Evolutionary conservation across 2,329 filamentous ascomycete species (phyloP), one percentile per base, ranked within the genome.

Genomic region (Incumbomyces lentus): DNA sequence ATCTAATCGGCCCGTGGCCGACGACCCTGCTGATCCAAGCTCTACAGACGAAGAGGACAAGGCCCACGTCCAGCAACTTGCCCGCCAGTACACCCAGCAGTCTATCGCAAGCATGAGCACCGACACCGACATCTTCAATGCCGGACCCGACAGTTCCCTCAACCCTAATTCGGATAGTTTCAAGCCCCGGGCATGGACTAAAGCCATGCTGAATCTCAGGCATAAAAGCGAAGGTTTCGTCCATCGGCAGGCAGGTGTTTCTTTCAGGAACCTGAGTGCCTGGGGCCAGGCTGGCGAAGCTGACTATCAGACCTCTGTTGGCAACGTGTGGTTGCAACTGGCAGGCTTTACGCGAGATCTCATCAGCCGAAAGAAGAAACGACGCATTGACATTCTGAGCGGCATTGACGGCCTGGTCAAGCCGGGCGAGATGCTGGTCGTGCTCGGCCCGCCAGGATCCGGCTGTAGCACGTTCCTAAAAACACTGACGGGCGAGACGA

Each of bases 381-480:
- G 47, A 26, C 67, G 64, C 11, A 81, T 79, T 52, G 72, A 78
- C 30, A 85, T 85, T 50, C 64, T 86, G 14, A 69, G 71, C 29
- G 65, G 72, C 46, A 83, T 86, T 49, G 75, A 84, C 54, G 82
- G 82, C 3, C 52, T 84, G 2, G 61, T 86, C 12, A 68, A 67
- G 42, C 69, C 66, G 43, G 75, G 75, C 31, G 75, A 78, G 62
- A 75, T 78, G 69, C 63, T 78, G 43, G 66, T 78, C 10, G 75
- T 78, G 1, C 66, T 78, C 1, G 75, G 75, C 2, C 67, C 67
- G 41, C 70, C 70, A 6, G 70, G 70, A 47, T 68, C 64, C 8
- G 65, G 65, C 40, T 93, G 86, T 65, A 86, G 82, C 34, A 92
- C 86, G 1, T 79, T 92, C 51, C 71, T 93, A 49, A 92, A 92